Evolutionary conservation across 306 rosid genomes (phyloP), one percentile per base, ranked within the genome.

Genomic region (Begonia fuchsioides): DNA sequence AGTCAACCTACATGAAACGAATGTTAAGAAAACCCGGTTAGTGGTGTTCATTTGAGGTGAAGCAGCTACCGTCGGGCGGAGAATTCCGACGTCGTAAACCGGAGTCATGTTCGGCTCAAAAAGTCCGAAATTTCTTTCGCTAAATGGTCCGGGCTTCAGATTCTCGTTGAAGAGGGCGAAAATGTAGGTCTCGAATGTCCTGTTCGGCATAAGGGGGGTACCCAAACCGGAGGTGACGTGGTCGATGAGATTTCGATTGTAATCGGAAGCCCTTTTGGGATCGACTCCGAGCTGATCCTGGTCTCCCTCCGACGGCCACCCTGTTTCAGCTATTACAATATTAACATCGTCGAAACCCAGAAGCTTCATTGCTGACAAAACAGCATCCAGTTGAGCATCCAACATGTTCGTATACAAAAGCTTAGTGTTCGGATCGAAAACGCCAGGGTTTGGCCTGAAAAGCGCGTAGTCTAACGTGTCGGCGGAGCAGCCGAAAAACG

Each of bases 321-420:
- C 85, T 41, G 85, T 85, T 76, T 85, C 85, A 0, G 75, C 78
- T 8, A 86, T 76, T 7, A 69, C 80, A 43, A 86, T 87, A 6
- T 78, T 76, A 8, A 87, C 44, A n/a, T 69, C 87, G 12, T 47
- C 51, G 63, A 78, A 86, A 20, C 80, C 82, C 75, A 81, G 41
- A 32, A 17, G 12, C 14, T 73, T 73, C 66, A 73, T 52, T 0
- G 88, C 95, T 0, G 82, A 73, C 53, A 58, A 78, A 54, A 73
- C 74, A 10, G 83, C 83, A 44, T 87, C 94, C 35, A 87, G 55
- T 45, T 87, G 93, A 0, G 96, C 94, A 56, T 87, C 96, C 32
- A 77, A 47, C 96, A 83, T 83, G 65, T 77, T 87, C 1, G 78
- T 71, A 52, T 83, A 87, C 3, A 14, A 32, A 5, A 72, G 59